Evolutionary conservation across 305 asterid genomes (phyloP).

Genomic region (Fraxinus latifolia): DNA sequence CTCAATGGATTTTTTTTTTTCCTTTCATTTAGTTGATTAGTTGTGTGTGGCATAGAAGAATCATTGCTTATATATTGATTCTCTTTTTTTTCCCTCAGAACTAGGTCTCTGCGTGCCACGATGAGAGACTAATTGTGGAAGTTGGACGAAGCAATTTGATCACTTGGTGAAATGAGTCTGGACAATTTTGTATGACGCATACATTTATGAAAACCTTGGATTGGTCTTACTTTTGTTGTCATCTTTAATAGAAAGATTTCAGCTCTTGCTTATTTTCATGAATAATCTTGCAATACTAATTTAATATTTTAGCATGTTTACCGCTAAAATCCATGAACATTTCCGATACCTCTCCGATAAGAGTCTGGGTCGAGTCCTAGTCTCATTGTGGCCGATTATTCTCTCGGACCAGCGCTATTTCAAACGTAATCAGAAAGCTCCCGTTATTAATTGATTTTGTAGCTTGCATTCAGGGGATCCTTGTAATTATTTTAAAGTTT

Average conservation of each 20-base stretch:
- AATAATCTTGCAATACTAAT: not conserved
- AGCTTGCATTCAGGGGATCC: not conserved
- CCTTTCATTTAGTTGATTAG: not conserved
- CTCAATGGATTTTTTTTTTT: not conserved
- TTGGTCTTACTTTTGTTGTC: not conserved
- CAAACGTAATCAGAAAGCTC: not conserved
- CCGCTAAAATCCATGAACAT: not conserved
- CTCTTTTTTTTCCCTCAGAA: slow-evolving; percentile 43
- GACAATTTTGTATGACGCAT: slow-evolving; percentile 23
- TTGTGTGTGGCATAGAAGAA: not conserved
- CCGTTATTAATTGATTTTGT: not conserved
- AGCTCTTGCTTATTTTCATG: not conserved
- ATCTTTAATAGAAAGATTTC: not conserved
- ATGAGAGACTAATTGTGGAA: slow-evolving; percentile 40
- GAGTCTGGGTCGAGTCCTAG: not conserved
- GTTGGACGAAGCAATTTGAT: slow-evolving; percentile 34
- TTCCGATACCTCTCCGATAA: not conserved
- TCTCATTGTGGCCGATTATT: not conserved
- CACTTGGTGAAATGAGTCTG: slow-evolving; percentile 17
- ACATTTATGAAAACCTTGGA: slow-evolving; percentile 3
- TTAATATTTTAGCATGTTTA: not conserved
- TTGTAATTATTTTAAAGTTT: not conserved
- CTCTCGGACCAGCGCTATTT: not conserved
- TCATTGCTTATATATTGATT: slow-evolving; percentile 13
- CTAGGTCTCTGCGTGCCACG: slow-evolving; percentile 75